phyloP scores from a whole-genome alignment of 1,284 basidiomycete genomes.

The Cerioporus squamosus region DNA sequence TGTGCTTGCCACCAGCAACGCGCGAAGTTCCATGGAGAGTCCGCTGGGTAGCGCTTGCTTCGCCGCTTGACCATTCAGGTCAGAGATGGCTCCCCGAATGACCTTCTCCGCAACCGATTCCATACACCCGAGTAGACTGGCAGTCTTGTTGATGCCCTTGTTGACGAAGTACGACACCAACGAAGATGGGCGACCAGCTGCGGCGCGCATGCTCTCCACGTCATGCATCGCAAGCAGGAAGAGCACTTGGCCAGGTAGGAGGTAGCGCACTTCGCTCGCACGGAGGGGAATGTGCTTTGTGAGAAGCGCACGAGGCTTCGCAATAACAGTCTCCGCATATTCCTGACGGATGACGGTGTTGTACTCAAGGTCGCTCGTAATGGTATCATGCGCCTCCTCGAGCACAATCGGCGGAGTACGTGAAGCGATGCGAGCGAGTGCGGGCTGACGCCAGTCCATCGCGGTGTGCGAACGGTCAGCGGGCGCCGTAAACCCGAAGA shows the following conservation, averaged over 20 bases:
- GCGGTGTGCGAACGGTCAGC: slow-evolving; percentile 56
- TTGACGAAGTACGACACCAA: slow-evolving; percentile 91
- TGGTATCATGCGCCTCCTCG: slow-evolving; percentile 84
- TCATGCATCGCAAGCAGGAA: slow-evolving; percentile 90
- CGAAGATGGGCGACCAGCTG: slow-evolving; percentile 81
- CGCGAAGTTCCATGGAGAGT: slow-evolving; percentile 78
- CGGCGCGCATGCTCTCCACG: slow-evolving; percentile 87
- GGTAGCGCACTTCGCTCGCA: slow-evolving; percentile 72
- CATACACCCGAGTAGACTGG: slow-evolving; percentile 75
- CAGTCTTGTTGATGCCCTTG: slow-evolving; percentile 79
- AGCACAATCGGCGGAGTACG: slow-evolving; percentile 90
- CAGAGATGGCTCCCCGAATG: slow-evolving; percentile 72
- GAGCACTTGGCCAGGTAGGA: slow-evolving; percentile 86
- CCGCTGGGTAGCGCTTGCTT: slow-evolving; percentile 80
- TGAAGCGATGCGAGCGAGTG: slow-evolving; percentile 80
- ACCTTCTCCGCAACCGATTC: slow-evolving; percentile 89
- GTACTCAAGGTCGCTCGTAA: slow-evolving; percentile 92
- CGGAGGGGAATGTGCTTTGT: slow-evolving; percentile 73
- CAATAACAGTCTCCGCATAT: slow-evolving; percentile 77
- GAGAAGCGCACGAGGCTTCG: slow-evolving; percentile 69
- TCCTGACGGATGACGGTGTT: slow-evolving; percentile 92
- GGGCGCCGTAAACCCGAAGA: slow-evolving; percentile 74
- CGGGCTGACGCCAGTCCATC: slow-evolving; percentile 78
- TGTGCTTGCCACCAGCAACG: slow-evolving; percentile 80
- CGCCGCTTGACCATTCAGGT: slow-evolving; percentile 75